Base-by-base conservation (phyloP, 495 filamentous ascomycete species). In the Penicillium bovifimosum region DNA sequence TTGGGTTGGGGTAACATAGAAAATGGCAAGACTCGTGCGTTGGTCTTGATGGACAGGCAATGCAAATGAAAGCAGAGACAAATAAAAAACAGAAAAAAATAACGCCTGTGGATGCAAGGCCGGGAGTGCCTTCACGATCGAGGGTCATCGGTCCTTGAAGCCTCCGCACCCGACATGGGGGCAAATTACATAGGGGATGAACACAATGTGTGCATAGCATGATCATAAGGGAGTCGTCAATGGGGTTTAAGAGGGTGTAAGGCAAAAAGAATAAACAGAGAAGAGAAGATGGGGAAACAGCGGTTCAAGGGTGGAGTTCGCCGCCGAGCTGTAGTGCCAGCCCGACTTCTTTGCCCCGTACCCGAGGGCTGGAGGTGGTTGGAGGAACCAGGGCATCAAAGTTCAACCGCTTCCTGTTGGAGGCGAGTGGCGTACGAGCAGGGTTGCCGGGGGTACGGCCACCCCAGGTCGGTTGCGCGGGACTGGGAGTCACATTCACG, bases 401-500 rank as follows among this genome's bases (percentile, higher is more conserved):
- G 49, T 86, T 86, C 36, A 91, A 69, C 39, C 80, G 74, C 61
- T 79, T 76, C 45, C 84, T 65, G 26, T 74, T 76, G 55, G 76
- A 64, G 31, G 75, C 70, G 0, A 80, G 69, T 62, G 82, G 75
- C 50, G 93, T 82, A 73, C 80, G 86, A 75, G 65, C 59, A 54
- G 64, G 72, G 51, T 67, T 79, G 55, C 70, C 73, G 53, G 75
- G 71, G 41, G 82, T 80, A n/a, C 80, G 79, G 50, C 69, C 72
- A 44, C 84, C 85, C 77, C 83, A 96, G 5, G 83, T 77, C 51
- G 83, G 88, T 68, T 96, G 93, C 9, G 91, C 93, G 3, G 93
- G 95, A 58, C 88, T 93, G 5, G 95, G 93, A 11, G 93, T 95
- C 68, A 96, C 88, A 64, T 99, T 96, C 53, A 97, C 86, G 64